These are phyloP conservation scores for Sarocladium strictum DNA, from an alignment of 2,329 filamentous ascomycete genomes.

Conservation along the genomic window DNA sequence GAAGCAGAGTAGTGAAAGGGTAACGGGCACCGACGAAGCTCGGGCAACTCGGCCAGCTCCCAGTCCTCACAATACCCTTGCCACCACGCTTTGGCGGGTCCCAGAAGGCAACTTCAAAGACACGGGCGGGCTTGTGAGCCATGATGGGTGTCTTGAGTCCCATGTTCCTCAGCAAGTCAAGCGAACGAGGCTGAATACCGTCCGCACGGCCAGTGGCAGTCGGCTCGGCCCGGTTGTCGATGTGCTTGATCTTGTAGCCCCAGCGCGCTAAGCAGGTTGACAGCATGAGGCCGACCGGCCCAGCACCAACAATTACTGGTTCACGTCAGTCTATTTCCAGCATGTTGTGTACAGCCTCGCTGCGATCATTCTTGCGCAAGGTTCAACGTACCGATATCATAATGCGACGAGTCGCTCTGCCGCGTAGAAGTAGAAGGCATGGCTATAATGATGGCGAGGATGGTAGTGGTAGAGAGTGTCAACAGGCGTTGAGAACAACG, in stretches of 20 bases:
- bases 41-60: slow-evolving; percentile 75
- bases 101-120: slow-evolving; percentile 74
- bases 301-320: slow-evolving; percentile 32
- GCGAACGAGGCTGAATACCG: slow-evolving; percentile 83
- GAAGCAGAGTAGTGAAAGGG: slow-evolving; percentile 63
- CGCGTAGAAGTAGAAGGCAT: not conserved
- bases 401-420: not conserved
- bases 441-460: not conserved
- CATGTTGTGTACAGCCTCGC: not conserved
- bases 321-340: not conserved
- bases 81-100: slow-evolving; percentile 48
- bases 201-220: slow-evolving; percentile 83
- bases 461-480: not conserved
- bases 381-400: slow-evolving; percentile 5
- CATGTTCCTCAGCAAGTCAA: slow-evolving; percentile 78
- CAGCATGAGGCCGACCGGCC: slow-evolving; percentile 46
- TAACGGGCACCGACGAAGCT: slow-evolving; percentile 71
- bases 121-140: slow-evolving; percentile 79
- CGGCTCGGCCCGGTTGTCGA: slow-evolving; percentile 82
- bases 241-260: slow-evolving; percentile 93
- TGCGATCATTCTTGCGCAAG: not conserved
- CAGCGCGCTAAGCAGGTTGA: slow-evolving; percentile 84
- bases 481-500: not conserved
- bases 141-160: slow-evolving; percentile 83
- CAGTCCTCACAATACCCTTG: slow-evolving; percentile 57